Evolutionary conservation across 192 early-diverging fungal genomes (phyloP).

Genomic region (Coemansia sp.): DNA sequence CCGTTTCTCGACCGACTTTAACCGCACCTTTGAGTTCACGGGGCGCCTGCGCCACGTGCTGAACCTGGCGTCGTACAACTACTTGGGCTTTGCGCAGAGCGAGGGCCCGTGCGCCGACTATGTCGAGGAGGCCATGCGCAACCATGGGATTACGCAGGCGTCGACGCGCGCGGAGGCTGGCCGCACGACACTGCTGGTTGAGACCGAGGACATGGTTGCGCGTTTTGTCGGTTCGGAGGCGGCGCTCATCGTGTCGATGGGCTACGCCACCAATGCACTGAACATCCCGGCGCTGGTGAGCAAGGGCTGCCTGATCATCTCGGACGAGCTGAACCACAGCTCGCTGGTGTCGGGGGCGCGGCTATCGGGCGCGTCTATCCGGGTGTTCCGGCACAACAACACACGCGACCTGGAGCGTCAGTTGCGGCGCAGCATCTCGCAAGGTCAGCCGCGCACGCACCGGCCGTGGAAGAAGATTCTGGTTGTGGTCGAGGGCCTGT

Average conservation of each 20-base stretch:
- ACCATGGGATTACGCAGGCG: conserved; percentile 64
- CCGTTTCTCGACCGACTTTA: conserved; percentile 76
- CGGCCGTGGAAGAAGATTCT: conserved; percentile 99
- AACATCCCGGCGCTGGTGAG: conserved; percentile 82
- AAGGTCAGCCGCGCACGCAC: conserved; percentile 96
- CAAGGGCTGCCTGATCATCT: conserved; percentile 85
- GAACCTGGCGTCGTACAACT: conserved; percentile 97
- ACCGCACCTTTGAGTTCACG: conserved; percentile 79
- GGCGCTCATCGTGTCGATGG: conserved; percentile 89
- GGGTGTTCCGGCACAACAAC: conserved; percentile 94
- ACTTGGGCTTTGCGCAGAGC: conserved; percentile 92
- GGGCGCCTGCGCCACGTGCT: conserved; percentile 73
- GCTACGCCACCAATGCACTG: conserved; percentile 95
- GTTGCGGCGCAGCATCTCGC: conserved; percentile 80
- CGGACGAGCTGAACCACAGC: conserved; percentile 93
- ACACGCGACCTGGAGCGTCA: conserved; percentile 69
- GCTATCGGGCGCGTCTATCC: conserved; percentile 81
- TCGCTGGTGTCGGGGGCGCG: conserved; percentile 92
- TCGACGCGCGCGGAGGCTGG: conserved; percentile 72
- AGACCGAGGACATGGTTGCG: conserved; percentile 81
- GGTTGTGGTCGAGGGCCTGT: conserved; percentile 92
- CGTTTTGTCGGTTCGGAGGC: conserved; percentile 84
- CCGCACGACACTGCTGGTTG: conserved; percentile 58
- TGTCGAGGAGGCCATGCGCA: conserved; percentile 69
- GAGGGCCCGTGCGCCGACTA: conserved; percentile 92